These are phyloP conservation scores for Malbranchea cinnamomea DNA, from an alignment of 2,329 filamentous ascomycete genomes.

Conservation along the genomic window DNA sequence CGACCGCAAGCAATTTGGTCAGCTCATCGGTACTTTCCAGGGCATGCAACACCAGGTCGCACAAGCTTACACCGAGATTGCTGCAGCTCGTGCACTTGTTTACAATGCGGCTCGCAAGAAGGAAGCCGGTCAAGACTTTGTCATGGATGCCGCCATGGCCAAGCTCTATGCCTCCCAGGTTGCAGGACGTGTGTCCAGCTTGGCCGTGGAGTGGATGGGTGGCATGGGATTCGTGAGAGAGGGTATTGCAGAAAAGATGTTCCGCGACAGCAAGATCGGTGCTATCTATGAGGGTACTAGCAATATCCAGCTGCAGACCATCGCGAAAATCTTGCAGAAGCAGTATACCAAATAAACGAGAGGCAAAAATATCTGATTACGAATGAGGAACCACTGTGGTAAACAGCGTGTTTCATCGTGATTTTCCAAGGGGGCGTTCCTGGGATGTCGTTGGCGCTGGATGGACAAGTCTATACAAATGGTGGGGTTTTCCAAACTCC, in stretches of 20 bases:
- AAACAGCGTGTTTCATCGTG: too few species aligned
- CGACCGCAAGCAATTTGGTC: conserved; percentile 91
- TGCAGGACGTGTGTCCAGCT: conserved; percentile 67
- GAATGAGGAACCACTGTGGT: too few species aligned
- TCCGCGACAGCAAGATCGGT: conserved; percentile 94
- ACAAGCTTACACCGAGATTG: conserved; percentile 87
- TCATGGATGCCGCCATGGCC: conserved; percentile 92
- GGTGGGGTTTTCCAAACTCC: too few species aligned
- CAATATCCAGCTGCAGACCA: conserved; percentile 56
- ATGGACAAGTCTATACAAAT: too few species aligned
- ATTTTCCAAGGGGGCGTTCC: too few species aligned
- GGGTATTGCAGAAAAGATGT: conserved; percentile 95
- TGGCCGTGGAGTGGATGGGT: conserved; percentile 97
- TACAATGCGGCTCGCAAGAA: conserved; percentile 97
- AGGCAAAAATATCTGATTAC: conserved; percentile 1
- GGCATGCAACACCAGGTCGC: conserved; percentile 99
- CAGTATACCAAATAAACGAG: conserved; percentile 43
- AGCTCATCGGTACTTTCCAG: conserved; percentile 90
- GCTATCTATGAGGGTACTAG: conserved; percentile 81
- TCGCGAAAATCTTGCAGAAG: conserved; percentile 55
- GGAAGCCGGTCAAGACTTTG: conserved; percentile 92
- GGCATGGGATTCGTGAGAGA: conserved; percentile 98
- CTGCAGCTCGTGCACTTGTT: conserved; percentile 77
- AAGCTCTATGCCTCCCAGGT: conserved; percentile 93
- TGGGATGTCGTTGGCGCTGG: too few species aligned